Evolutionary conservation across 768 basidiomycete genomes (phyloP).

Genomic region (Amanita phalloides): DNA sequence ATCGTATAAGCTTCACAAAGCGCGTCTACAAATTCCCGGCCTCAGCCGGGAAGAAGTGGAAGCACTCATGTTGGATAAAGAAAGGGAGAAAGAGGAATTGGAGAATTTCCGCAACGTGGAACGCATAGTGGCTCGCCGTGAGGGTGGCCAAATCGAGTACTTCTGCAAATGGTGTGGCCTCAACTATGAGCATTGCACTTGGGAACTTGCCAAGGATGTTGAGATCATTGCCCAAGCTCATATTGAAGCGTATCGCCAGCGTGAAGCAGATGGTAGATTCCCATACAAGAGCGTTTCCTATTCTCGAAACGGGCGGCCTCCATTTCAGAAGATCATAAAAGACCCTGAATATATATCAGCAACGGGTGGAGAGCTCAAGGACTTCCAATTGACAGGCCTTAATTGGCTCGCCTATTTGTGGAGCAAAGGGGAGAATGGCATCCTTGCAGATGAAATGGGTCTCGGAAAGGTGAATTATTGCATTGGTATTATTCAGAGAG

Average conservation of each 20-base stretch:
- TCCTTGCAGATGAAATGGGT: conserved; percentile 99
- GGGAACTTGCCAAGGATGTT: conserved; percentile 82
- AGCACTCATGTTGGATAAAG: conserved; percentile 79
- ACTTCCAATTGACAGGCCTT: conserved; percentile 95
- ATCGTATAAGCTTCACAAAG: conserved; percentile 66
- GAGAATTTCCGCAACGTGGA: conserved; percentile 90
- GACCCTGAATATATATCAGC: conserved; percentile 77
- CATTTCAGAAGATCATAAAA: conserved; percentile 72
- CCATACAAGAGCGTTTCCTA: conserved; percentile 78
- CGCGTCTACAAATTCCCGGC: conserved; percentile 49
- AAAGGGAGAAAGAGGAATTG: conserved; percentile 83
- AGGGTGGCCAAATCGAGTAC: conserved; percentile 63
- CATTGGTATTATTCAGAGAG: not conserved
- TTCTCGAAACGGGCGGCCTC: conserved; percentile 54
- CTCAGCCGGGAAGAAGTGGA: conserved; percentile 84
- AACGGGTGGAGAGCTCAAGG: conserved; percentile 85
- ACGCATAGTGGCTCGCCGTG: conserved; percentile 74
- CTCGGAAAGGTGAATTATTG: conserved; percentile 68
- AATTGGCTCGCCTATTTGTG: conserved; percentile 99
- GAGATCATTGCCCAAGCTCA: conserved; percentile 65
- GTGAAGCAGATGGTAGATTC: conserved; percentile 71
- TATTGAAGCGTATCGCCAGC: conserved; percentile 67
- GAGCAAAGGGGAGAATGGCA: conserved; percentile 92
- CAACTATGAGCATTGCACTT: conserved; percentile 91
- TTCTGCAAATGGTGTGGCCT: conserved; percentile 97